These are phyloP conservation scores for Melastoma malabathricum DNA, from an alignment of 345 rosid genomes.

Conservation along the genomic window DNA sequence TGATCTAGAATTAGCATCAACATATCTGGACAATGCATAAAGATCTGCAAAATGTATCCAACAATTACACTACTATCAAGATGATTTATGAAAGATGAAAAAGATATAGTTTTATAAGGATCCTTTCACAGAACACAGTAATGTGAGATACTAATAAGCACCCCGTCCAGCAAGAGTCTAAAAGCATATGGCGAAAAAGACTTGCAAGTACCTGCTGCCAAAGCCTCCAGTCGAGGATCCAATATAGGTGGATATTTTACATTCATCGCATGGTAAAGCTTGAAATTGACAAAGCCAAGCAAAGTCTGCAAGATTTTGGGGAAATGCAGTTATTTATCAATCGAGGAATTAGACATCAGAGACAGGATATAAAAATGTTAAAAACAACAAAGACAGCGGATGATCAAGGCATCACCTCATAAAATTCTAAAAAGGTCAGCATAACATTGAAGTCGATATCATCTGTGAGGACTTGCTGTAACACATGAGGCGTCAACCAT, in stretches of 20 bases:
- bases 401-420: slow-evolving; percentile 40
- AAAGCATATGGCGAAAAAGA: too few relatives aligned
- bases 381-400: not conserved
- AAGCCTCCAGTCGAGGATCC: slow-evolving; percentile 79
- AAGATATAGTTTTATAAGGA: not conserved
- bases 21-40: slow-evolving; percentile 74
- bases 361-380: too few relatives aligned
- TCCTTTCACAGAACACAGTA: not conserved
- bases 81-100: not conserved
- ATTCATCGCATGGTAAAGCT: slow-evolving; percentile 66
- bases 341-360: too few relatives aligned
- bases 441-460: slow-evolving; percentile 79
- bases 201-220: slow-evolving; percentile 55
- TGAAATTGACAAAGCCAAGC: slow-evolving; percentile 66
- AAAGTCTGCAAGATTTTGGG: slow-evolving; percentile 63
- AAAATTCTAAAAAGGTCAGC: slow-evolving; percentile 85
- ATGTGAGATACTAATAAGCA: too few relatives aligned
- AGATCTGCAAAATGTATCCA: slow-evolving; percentile 43
- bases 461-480: slow-evolving; percentile 88
- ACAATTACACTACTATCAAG: not conserved
- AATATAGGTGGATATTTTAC: slow-evolving; percentile 87
- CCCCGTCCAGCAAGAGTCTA: too few relatives aligned
- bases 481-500: slow-evolving; percentile 85
- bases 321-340: too few relatives aligned
- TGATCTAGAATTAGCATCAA: slow-evolving; percentile 45